Evolutionary conservation across 2,329 filamentous ascomycete genomes (phyloP).

Genomic region (Dendrostoma leiphaemia): DNA sequence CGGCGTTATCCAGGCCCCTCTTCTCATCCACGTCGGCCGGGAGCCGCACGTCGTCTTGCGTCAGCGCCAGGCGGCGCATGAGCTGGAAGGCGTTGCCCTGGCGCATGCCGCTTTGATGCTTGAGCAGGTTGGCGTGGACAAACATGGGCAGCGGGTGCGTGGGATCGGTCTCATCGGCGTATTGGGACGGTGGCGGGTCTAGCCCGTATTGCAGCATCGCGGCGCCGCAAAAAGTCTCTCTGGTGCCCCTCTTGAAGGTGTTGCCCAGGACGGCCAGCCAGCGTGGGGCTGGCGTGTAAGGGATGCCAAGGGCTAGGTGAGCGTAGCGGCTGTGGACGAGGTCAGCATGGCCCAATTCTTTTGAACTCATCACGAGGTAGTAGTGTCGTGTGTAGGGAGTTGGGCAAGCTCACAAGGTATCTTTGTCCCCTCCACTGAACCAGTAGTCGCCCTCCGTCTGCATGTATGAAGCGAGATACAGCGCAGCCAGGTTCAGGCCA

Average conservation of each 20-base stretch:
- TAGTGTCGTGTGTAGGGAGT: not conserved
- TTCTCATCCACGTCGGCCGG: not conserved
- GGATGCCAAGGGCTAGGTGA: slow-evolving; percentile 15
- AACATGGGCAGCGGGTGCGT: slow-evolving; percentile 14
- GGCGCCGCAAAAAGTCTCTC: slow-evolving; percentile 13
- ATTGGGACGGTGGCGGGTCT: not conserved
- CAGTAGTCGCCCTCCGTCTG: slow-evolving; percentile 16
- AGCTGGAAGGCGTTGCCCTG: slow-evolving; percentile 5
- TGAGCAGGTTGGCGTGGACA: slow-evolving; percentile 18
- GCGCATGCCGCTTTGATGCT: slow-evolving; percentile 15
- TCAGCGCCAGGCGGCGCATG: slow-evolving; percentile 8
- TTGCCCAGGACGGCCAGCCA: slow-evolving; percentile 18
- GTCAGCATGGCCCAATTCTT: too few relatives aligned
- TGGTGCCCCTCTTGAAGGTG: not conserved
- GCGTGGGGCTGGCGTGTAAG: slow-evolving; percentile 17
- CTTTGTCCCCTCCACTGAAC: slow-evolving; percentile 19
- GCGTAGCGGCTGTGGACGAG: slow-evolving; percentile 17
- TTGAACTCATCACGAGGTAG: too few relatives aligned
- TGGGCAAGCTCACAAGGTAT: slow-evolving; percentile 11
- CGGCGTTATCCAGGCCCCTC: slow-evolving; percentile 2
- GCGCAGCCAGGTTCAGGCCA: slow-evolving; percentile 16
- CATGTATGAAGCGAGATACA: slow-evolving; percentile 16
- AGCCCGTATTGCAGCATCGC: slow-evolving; percentile 19
- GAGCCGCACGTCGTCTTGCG: slow-evolving; percentile 12
- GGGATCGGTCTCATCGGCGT: slow-evolving; percentile 6